Evolutionary conservation across 169 alveolate genomes (phyloP), one percentile per base, ranked within the genome.

Genomic region (Eimeria acervulina): DNA sequence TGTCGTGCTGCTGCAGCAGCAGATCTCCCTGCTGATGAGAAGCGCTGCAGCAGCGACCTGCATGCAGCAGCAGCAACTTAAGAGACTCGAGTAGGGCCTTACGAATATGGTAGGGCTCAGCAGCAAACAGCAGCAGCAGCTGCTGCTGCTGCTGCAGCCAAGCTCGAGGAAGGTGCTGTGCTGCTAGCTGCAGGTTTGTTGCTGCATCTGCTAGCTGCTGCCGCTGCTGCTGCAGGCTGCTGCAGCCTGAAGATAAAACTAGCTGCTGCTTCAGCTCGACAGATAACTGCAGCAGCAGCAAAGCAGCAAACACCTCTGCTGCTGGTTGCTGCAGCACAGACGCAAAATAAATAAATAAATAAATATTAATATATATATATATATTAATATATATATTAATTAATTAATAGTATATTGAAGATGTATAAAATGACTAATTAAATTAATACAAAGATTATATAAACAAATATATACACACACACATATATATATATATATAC

Each of bases 41-140:
- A n/a, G 26, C 23, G 84, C 84, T 36, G 42, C 84, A 1, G 47
- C 42, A 21, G 26, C 76, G 92, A 76, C 63, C 38, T 21, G 72
- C 74, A 28, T 63, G 66, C 36, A 40, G 44, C 42, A 84, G 92
- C 92, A 84, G 52, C 52, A 51, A 21, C 55, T 55, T 51, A 21
- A 84, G 76, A 31, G 76, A 51, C 51, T 84, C 92, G 10, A 84
- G 52, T 15, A 84, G 52, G 23, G 92, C 76, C 76, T 84, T 84
- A 33, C 92, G 72, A 0, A 84, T 52, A 44, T 28, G 72, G 76
- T 84, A 84, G 10, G 92, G 76, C 76, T 84, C 92, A 23, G 92
- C 92, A 13, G 92, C 92, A 38, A 84, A 84, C 33, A 84, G 92
- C 76, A 51, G 78, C 72, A 84, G 76, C 51, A 84, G 92, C 92